These are phyloP conservation scores for Nannizziopsis barbatae DNA, from an alignment of 2,329 filamentous ascomycete genomes.

Conservation along the genomic window DNA sequence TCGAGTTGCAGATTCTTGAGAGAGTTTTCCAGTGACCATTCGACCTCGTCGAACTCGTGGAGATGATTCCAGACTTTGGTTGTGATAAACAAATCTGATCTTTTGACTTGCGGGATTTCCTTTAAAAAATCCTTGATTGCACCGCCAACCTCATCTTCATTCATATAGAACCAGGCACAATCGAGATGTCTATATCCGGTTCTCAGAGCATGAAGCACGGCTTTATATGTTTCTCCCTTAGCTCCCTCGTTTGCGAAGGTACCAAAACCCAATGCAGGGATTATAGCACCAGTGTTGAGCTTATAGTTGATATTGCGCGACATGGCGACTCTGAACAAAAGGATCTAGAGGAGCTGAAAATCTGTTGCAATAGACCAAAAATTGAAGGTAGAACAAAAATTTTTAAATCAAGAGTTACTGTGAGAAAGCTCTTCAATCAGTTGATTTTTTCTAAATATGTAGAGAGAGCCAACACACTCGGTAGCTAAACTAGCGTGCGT, in stretches of 20 bases:
- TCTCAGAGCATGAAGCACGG: slow-evolving; percentile 40
- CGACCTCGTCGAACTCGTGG: slow-evolving; percentile 37
- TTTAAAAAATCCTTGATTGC: slow-evolving; percentile 46
- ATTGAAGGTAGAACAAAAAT: too few relatives aligned
- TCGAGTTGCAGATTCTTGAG: slow-evolving; percentile 56
- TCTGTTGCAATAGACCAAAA: too few relatives aligned
- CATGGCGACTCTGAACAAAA: slow-evolving; percentile 34
- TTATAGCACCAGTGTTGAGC: slow-evolving; percentile 48
- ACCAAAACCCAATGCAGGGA: slow-evolving; percentile 54
- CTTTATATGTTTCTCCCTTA: slow-evolving; percentile 48
- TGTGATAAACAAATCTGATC: slow-evolving; percentile 41
- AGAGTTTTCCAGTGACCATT: slow-evolving; percentile 47
- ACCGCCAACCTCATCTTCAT: slow-evolving; percentile 44
- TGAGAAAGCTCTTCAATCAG: neutral
- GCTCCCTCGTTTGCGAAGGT: slow-evolving; percentile 54
- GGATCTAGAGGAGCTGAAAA: neutral
- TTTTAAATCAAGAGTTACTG: too few relatives aligned
- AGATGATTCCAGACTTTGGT: slow-evolving; percentile 46
- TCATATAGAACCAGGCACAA: slow-evolving; percentile 46
- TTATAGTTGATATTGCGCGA: slow-evolving; percentile 44
- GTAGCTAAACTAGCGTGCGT: neutral
- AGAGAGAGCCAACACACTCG: neutral
- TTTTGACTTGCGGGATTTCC: slow-evolving; percentile 37
- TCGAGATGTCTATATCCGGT: slow-evolving; percentile 46
- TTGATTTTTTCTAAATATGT: too few relatives aligned